Percentiles rank a stretch among this genome's conserved stretches.
Conservation (phyloP, 2,329 filamentous ascomycete genomes). For the Macroventuria anomochaeta region DNA sequence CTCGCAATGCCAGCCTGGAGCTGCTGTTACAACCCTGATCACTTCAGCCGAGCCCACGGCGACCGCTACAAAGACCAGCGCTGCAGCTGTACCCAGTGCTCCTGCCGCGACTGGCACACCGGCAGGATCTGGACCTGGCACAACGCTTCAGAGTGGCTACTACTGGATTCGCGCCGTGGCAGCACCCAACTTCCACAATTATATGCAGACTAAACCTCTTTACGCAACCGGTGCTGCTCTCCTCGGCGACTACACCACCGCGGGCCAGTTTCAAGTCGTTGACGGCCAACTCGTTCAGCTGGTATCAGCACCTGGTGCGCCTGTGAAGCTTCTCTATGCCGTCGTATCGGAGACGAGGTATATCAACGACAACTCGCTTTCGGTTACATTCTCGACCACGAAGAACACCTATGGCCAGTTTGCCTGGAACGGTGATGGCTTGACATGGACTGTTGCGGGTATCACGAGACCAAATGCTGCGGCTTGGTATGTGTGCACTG, state of each 20-base stretch:
- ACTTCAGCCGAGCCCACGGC: conserved; percentile 20
- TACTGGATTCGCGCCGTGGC: conserved; percentile 61
- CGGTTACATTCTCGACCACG: conserved; percentile 59
- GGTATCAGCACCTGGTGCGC: conserved; percentile 56
- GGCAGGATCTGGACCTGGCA: conserved; percentile 48
- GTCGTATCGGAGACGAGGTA: conserved; percentile 34
- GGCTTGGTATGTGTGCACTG: conserved; percentile 65
- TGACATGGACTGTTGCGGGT: conserved; percentile 60
- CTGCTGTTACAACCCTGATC: conserved; percentile 21
- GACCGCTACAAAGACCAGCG: conserved; percentile 17
- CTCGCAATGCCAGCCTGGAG: conserved; percentile 52
- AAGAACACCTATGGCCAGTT: conserved; percentile 64
- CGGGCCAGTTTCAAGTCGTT: conserved; percentile 65
- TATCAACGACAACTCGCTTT: conserved; percentile 51
- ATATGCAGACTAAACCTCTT: conserved; percentile 47
- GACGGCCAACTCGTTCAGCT: conserved; percentile 64
- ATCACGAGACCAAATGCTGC: conserved; percentile 62
- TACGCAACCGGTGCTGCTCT: conserved; percentile 57
- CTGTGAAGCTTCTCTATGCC: conserved; percentile 50
- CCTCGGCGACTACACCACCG: conserved; percentile 59
- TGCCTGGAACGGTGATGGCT: conserved; percentile 63
- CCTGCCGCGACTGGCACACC: conserved; percentile 34
- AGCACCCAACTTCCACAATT: conserved; percentile 61
- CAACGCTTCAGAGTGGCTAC: conserved; percentile 59
- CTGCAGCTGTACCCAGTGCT: conserved; percentile 16